phyloP scores from a whole-genome alignment of 2,329 filamentous ascomycete species.

The Ascochyta clinopodiicola region DNA sequence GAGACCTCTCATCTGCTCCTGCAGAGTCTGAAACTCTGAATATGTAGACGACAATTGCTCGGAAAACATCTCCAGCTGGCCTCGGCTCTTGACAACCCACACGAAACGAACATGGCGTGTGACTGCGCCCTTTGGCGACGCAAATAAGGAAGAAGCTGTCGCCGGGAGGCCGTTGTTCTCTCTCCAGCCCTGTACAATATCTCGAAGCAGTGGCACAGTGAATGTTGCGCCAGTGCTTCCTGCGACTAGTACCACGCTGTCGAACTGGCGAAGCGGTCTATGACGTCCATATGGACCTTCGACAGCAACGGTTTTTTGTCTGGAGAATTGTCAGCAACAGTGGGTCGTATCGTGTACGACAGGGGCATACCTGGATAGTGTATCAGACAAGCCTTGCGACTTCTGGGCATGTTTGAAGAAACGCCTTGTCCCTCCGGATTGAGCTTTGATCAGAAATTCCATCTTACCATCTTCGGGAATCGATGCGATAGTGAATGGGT shows the following conservation, averaged over 20 bases:
- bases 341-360: background rate
- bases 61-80: conserved; percentile 61
- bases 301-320: conserved; percentile 53
- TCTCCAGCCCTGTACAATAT: conserved; percentile 59
- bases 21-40: conserved; percentile 52
- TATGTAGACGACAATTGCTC: conserved; percentile 56
- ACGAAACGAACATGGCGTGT: conserved; percentile 61
- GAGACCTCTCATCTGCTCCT: conserved; percentile 46
- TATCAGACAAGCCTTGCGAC: conserved; percentile 21
- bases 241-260: conserved; percentile 65
- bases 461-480: conserved; percentile 62
- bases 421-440: conserved; percentile 60
- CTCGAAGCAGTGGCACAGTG: conserved; percentile 62
- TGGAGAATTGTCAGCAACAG: conserved; percentile 5
- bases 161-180: conserved; percentile 31
- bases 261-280: conserved; percentile 63
- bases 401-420: conserved; percentile 61
- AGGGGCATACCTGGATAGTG: conserved; percentile 19
- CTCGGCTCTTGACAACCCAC: conserved; percentile 65
- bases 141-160: conserved; percentile 23
- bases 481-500: conserved; percentile 69
- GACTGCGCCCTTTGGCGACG: conserved; percentile 39
- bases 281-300: conserved; percentile 63
- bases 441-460: conserved; percentile 63
- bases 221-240: conserved; percentile 68